Base-by-base conservation (phyloP, 2,329 filamentous ascomycete genomes). In the Blastomyces percursus region DNA sequence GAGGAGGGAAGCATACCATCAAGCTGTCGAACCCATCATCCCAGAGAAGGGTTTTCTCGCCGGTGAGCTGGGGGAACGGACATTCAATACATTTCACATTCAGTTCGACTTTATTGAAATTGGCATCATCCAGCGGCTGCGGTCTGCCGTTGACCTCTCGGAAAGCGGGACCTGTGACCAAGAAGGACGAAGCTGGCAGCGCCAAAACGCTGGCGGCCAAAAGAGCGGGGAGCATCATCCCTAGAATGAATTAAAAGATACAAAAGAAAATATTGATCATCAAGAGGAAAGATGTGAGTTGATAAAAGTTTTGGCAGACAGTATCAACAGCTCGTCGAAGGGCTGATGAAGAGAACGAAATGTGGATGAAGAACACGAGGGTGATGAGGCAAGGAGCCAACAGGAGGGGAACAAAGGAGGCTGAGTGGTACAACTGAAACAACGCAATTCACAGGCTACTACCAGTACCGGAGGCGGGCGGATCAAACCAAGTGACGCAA, bases 151-250 rank as follows among this genome's bases (percentile, higher is more conserved):
- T 48, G 57, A 59, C n/a, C 8, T 48, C 14, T 24, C 57, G 57
- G 27, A 59, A 35, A 48, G 42, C 42, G 27, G 57, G 27, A 71
- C 30, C 0, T 69, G 71, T 65, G 46, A 77, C 69, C 59, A 77
- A 67, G 60, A 77, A 68, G 21, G 75, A 74, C 44, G 70, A 72
- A 65, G 71, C 71, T 67, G 70, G 65, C 46, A 76, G 65, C 54
- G 72, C 72, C 59, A 73, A 65, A 30, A 68, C 69, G 66, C 72
- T 69, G 65, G 70, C 72, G 61, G 74, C 64, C 38, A 75, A 67
- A 51, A 75, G 66, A 59, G 73, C 75, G 62, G 70, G 73, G 64
- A 74, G 64, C 62, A 71, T 69, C 75, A 76, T 77, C 61, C 62
- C 51, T 70, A 63, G 40, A 35, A 30, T 32, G 24, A 19, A 16